Base-by-base conservation (phyloP, 768 basidiomycete species). In the Boletus rex-veris region DNA sequence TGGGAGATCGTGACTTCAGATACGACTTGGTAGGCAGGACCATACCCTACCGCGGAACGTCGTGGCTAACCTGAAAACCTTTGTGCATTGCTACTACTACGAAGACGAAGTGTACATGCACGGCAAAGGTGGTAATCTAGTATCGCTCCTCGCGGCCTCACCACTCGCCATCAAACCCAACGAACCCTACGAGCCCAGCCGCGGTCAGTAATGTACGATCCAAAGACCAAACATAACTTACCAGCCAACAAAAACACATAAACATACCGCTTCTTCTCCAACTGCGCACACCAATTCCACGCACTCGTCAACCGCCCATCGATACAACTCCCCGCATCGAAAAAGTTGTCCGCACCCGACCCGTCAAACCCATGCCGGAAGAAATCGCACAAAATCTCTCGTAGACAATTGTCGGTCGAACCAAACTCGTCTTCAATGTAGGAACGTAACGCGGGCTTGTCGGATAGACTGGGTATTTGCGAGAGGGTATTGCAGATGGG, bases 291-390 rank as follows among this genome's bases (percentile, higher is more conserved):
- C 91, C 91, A 93, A 66, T 93, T 91, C 91, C 91, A 93, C 5
- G 91, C 91, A 67, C 89, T 91, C 30, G 91, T 93, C 63, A 93
- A 70, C 4, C 91, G 79, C 12, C 90, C 90, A 62, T 92, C 90
- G 60, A 92, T 92, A 60, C 80, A 82, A 21, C 87, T 90, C 16
- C 91, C 90, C 37, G 90, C 91, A 65, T 92, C 90, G 66, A 87
- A 91, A 74, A 90, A 92, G 68, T 90, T 92, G 64, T 92, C 90
- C 4, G 90, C 91, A n/a, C 91, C 91, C 24, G 88, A 90, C 1
- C 91, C 91, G 68, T 93, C 90, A 65, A 92, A 92, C 1, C 85
- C 91, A 61, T 93, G 91, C 45, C 86, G 77, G 73, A 92, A 92
- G 75, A 93, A 92, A 69, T 93, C 91, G 30, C 81, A 76, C 44